Conservation (phyloP, 805 yeast genomes). For the Saccharomycopsis sp. region DNA sequence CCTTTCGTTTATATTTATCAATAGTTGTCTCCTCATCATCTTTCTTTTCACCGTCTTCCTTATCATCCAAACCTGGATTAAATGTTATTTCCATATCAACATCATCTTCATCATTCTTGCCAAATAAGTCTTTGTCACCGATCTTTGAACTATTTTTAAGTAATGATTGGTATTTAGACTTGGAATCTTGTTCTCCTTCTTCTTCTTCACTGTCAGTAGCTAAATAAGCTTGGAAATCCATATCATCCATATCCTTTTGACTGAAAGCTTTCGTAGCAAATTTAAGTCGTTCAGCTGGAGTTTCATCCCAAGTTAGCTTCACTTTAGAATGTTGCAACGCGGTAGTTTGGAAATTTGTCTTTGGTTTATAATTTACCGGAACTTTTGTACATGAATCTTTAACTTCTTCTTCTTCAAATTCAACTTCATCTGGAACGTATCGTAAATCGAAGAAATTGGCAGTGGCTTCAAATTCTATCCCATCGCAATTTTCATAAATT, state of each 20-base stretch:
- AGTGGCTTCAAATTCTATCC: slow-evolving; percentile 91
- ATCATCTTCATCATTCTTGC: slow-evolving; percentile 44
- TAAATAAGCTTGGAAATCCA: slow-evolving; percentile 87
- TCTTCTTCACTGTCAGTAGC: slow-evolving; percentile 70
- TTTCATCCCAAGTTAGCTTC: slow-evolving; percentile 96
- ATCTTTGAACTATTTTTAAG: slow-evolving; percentile 36
- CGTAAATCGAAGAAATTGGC: slow-evolving; percentile 91
- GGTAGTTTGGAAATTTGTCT: slow-evolving; percentile 72
- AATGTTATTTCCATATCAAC: slow-evolving; percentile 95
- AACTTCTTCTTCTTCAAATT: slow-evolving; percentile 42
- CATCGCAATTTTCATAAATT: slow-evolving; percentile 85
- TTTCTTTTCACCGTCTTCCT: slow-evolving; percentile 27
- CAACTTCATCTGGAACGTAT: slow-evolving; percentile 90
- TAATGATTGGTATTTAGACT: slow-evolving; percentile 56
- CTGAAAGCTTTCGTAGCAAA: slow-evolving; percentile 76
- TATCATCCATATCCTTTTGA: slow-evolving; percentile 80
- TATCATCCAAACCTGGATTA: slow-evolving; percentile 71
- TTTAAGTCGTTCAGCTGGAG: slow-evolving; percentile 81
- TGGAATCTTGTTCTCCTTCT: slow-evolving; percentile 39
- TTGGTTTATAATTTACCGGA: slow-evolving; percentile 77
- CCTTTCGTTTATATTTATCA: slow-evolving; percentile 75
- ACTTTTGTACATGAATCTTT: slow-evolving; percentile 65
- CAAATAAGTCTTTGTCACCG: slow-evolving; percentile 32
- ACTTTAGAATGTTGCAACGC: slow-evolving; percentile 96
- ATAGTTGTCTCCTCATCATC: slow-evolving; percentile 65